Evolutionary conservation across 495 filamentous ascomycete species (phyloP).

Genomic region (Daldinia childiae): DNA sequence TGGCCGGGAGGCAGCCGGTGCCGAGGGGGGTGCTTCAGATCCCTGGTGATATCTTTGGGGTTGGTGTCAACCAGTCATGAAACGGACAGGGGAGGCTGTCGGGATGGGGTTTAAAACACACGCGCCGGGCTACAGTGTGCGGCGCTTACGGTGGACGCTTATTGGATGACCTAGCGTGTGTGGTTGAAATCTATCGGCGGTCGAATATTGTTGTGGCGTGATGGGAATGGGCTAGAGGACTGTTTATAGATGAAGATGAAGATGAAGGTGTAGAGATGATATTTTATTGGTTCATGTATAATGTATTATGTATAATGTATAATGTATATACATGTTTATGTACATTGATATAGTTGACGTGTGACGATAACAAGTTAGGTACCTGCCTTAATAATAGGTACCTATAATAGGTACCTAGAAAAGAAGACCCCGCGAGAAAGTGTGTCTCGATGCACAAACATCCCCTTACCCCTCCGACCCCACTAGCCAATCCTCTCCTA

Average conservation of each 20-base stretch:
- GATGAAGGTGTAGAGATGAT: too few species aligned
- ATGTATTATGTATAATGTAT: too few species aligned
- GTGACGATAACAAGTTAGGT: too few species aligned
- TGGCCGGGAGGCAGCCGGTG: constrained; percentile 14
- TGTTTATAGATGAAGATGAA: too few species aligned
- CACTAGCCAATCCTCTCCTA: constrained; percentile 16
- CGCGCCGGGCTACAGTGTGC: constrained; percentile 37
- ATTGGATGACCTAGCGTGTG: constrained; percentile 29
- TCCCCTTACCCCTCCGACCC: constrained; percentile 38
- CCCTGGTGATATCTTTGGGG: not conserved
- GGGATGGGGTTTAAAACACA: constrained; percentile 35
- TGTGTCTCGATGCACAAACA: constrained; percentile 2
- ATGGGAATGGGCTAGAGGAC: not conserved
- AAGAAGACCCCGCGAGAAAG: constrained; percentile 22
- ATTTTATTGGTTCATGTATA: too few species aligned
- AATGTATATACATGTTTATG: too few species aligned
- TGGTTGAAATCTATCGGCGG: constrained; percentile 13
- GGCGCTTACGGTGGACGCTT: constrained; percentile 29
- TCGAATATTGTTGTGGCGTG: not conserved
- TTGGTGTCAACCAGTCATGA: constrained; percentile 33
- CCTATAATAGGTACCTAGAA: not conserved
- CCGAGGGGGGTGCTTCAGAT: constrained; percentile 1
- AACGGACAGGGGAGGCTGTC: constrained; percentile 32
- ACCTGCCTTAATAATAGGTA: too few species aligned
- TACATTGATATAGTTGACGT: too few species aligned